Conservation (phyloP, 192 early-diverging fungal genomes). For the Coemansia sp. region DNA sequence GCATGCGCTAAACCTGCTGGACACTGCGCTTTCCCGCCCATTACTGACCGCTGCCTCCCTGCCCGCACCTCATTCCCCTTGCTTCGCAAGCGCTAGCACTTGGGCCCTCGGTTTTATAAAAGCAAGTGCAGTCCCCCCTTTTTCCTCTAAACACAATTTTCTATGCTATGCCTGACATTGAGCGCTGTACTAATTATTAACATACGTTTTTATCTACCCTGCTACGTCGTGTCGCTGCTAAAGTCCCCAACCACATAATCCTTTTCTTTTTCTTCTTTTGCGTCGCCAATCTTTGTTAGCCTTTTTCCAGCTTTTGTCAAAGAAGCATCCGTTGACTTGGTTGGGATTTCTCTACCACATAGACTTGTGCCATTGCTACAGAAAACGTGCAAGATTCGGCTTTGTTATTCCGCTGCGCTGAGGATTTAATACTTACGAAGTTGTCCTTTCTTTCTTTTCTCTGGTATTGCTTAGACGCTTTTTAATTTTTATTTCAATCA, state of each 20-base stretch:
- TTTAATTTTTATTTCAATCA: too few species aligned
- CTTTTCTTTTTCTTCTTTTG: neutral
- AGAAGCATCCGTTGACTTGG: neutral
- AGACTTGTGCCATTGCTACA: neutral
- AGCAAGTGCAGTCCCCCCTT: slow-evolving; percentile 12
- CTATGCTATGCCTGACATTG: neutral
- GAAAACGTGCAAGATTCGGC: too few species aligned
- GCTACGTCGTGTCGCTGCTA: neutral
- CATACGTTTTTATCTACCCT: neutral
- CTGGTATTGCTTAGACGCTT: too few species aligned
- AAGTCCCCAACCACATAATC: neutral
- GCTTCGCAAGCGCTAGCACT: neutral
- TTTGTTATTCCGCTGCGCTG: too few species aligned
- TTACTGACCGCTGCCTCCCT: slow-evolving; percentile 3
- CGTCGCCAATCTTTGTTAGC: neutral
- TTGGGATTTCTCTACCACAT: neutral
- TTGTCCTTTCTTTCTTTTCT: too few species aligned
- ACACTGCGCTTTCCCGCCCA: neutral
- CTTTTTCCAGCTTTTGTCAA: neutral
- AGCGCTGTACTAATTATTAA: neutral
- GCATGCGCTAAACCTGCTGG: slow-evolving; percentile 3
- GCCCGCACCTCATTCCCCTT: neutral
- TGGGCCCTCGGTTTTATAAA: slow-evolving; percentile 10
- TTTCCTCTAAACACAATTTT: neutral
- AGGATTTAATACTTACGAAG: too few species aligned